Evolutionary conservation across 805 yeast genomes (phyloP).

Genomic region (Maudiozyma serrabonitensis): DNA sequence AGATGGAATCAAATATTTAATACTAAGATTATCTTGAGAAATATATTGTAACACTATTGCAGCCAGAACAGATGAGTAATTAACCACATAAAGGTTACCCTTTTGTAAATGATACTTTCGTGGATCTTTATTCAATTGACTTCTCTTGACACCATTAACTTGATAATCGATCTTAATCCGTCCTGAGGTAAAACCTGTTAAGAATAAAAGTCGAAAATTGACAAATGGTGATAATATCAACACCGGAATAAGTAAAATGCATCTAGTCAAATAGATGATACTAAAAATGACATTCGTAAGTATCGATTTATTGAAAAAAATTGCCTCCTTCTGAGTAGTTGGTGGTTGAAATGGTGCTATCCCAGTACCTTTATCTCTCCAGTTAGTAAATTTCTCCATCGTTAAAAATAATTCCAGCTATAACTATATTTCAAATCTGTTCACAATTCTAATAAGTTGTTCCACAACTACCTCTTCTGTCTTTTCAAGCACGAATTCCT

Average conservation of each 20-base stretch:
- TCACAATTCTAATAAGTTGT: too few species aligned
- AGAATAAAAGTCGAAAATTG: background rate
- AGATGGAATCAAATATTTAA: slow-evolving; percentile 15
- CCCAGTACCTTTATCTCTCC: slow-evolving; percentile 91
- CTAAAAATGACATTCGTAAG: background rate
- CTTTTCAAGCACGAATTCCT: too few species aligned
- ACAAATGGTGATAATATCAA: background rate
- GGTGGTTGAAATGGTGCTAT: slow-evolving; percentile 80
- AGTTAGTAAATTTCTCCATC: slow-evolving; percentile 74
- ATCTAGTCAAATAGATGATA: background rate
- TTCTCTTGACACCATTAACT: slow-evolving; percentile 37
- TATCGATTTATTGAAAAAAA: background rate
- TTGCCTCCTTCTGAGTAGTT: slow-evolving; percentile 9
- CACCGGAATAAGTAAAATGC: background rate
- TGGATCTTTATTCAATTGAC: slow-evolving; percentile 15
- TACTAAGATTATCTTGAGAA: slow-evolving; percentile 12
- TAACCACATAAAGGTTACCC: slow-evolving; percentile 38
- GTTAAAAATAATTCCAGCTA: too few species aligned
- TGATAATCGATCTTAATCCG: slow-evolving; percentile 23
- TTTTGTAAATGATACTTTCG: slow-evolving; percentile 27
- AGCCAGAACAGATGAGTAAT: slow-evolving; percentile 41
- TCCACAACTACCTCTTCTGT: too few species aligned
- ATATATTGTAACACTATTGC: slow-evolving; percentile 30
- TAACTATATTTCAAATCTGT: too few species aligned
- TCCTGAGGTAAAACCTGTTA: background rate